Percentiles rank a stretch among this genome's conserved stretches.
phyloP scores from a whole-genome alignment of 2,329 filamentous ascomycete species.

The Colletotrichum graminicola region DNA sequence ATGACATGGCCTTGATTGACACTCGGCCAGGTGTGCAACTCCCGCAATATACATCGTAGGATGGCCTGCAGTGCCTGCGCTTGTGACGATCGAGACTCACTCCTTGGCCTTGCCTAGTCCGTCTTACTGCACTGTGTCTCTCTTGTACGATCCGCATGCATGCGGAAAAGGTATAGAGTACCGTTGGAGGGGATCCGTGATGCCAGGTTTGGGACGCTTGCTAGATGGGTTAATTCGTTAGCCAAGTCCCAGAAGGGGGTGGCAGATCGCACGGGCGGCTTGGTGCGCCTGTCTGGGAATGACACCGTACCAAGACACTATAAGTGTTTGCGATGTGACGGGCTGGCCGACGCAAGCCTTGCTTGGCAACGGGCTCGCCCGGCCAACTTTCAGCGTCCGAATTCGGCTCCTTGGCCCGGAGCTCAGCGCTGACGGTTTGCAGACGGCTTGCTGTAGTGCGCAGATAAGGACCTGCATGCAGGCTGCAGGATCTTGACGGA shows the following conservation, averaged over 20 bases:
- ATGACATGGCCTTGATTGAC: too few relatives aligned
- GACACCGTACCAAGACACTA: neutral
- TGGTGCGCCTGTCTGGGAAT: neutral
- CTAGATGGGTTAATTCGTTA: constrained; percentile 9
- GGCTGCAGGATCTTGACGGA: neutral
- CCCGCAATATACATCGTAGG: too few relatives aligned
- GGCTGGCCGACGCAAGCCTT: neutral
- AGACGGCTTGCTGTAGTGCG: neutral
- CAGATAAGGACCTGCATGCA: neutral
- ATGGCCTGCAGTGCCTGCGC: too few relatives aligned
- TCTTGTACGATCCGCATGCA: too few relatives aligned
- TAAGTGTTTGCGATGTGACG: neutral
- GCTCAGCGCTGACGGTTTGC: neutral
- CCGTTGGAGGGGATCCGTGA: constrained; percentile 29
- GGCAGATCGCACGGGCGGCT: constrained; percentile 8
- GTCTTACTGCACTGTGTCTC: too few relatives aligned
- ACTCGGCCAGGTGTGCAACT: too few relatives aligned
- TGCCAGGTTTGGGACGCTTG: constrained; percentile 5
- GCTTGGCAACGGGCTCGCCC: neutral
- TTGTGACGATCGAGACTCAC: too few relatives aligned
- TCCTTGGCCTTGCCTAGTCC: too few relatives aligned
- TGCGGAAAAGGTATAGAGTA: constrained; percentile 22
- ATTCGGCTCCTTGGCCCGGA: neutral
- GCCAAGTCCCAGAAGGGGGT: constrained; percentile 19
- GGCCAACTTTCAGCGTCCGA: neutral